Evolutionary conservation across 495 filamentous ascomycete species (phyloP).

Genomic region (Talaromyces thailandensis): DNA sequence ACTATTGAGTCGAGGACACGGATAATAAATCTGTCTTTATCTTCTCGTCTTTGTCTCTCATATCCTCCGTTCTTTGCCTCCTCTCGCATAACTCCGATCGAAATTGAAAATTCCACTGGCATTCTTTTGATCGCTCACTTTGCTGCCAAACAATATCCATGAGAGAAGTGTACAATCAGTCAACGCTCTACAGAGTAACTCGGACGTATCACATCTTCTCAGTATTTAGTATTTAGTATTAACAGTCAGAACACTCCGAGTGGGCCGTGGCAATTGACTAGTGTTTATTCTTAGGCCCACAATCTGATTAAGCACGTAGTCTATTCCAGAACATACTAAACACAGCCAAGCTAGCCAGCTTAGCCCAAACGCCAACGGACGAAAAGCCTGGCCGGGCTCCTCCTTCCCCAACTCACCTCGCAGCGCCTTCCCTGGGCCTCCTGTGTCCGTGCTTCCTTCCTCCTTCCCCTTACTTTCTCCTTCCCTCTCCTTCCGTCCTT

Average conservation of each 20-base stretch:
- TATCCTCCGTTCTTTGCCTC: neutral
- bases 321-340: neutral
- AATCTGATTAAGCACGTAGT: neutral
- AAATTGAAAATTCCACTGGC: neutral
- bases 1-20: no score
- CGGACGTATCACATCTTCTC: neutral
- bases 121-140: neutral
- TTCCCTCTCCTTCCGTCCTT: conserved; percentile 8
- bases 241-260: no score
- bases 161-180: neutral
- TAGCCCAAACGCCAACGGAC: neutral
- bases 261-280: neutral
- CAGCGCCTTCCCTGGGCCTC: neutral
- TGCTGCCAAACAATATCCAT: neutral
- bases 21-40: no score
- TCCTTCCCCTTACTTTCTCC: conserved; percentile 2
- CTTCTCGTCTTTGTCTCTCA: neutral
- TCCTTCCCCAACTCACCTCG: conserved; percentile 1
- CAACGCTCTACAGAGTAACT: neutral
- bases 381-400: neutral
- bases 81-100: neutral
- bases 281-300: neutral
- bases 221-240: no score
- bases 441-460: conserved; percentile 7
- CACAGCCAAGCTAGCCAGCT: neutral